Conservation (phyloP, 768 basidiomycete species). For the Suillus brevipes region DNA sequence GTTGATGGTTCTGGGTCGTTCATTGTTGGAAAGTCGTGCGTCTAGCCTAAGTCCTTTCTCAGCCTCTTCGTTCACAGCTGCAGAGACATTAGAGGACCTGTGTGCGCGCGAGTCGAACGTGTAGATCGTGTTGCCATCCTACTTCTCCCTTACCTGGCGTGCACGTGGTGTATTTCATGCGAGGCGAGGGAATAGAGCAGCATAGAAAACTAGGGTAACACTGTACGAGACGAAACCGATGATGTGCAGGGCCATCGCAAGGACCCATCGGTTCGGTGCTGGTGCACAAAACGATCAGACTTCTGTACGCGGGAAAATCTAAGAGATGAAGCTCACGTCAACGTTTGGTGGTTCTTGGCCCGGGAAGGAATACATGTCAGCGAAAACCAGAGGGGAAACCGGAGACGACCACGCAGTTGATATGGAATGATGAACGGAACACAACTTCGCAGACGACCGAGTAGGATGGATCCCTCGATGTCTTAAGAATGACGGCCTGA, state of each 20-base stretch:
- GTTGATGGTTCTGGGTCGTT: background rate
- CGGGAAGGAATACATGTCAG: background rate
- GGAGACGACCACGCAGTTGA: constrained; percentile 9
- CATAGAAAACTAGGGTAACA: constrained; percentile 79
- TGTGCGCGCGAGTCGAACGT: background rate
- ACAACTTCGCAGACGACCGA: constrained; percentile 14
- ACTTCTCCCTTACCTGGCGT: constrained; percentile 51
- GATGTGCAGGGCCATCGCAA: constrained; percentile 79
- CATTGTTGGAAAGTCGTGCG: background rate
- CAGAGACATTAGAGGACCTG: background rate
- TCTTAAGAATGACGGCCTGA: constrained; percentile 16
- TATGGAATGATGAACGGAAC: constrained; percentile 13
- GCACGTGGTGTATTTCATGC: constrained; percentile 75
- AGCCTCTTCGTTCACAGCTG: background rate
- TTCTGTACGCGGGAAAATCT: background rate
- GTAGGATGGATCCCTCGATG: constrained; percentile 21
- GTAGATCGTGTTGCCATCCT: constrained; percentile 15
- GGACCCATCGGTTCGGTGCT: constrained; percentile 69
- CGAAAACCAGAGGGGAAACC: constrained; percentile 2
- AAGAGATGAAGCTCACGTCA: constrained; percentile 4
- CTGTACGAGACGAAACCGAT: constrained; percentile 77
- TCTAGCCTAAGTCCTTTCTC: background rate
- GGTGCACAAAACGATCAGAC: constrained; percentile 1
- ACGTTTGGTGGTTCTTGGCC: background rate
- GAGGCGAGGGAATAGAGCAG: constrained; percentile 76